phyloP scores from a whole-genome alignment of 2,329 filamentous ascomycete genomes.

The Lojkania enalia region DNA sequence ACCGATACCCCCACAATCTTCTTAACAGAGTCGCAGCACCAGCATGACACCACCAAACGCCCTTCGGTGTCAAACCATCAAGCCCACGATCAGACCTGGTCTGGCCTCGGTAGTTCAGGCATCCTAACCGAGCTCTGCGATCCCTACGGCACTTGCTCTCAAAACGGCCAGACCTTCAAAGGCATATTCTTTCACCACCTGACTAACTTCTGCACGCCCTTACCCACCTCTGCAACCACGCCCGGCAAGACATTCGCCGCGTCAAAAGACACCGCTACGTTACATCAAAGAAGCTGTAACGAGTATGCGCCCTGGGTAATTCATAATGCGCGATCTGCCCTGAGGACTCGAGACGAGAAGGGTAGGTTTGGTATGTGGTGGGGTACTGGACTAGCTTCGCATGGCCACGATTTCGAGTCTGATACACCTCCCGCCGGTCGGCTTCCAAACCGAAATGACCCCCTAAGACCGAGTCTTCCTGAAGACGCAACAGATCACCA shows the following conservation, averaged over 20 bases:
- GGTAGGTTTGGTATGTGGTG: conserved; percentile 90
- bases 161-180: conserved; percentile 89
- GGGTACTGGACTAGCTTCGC: conserved; percentile 50
- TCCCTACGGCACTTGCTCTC: conserved; percentile 70
- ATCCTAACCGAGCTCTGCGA: conserved; percentile 87
- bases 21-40: neutral
- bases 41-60: conserved; percentile 1
- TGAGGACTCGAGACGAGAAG: conserved; percentile 65
- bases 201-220: conserved; percentile 71
- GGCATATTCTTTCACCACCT: conserved; percentile 94
- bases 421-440: no score
- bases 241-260: conserved; percentile 51
- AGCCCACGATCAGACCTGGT: conserved; percentile 55
- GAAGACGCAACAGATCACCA: conserved; percentile 53
- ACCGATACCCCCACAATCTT: conserved; percentile 1
- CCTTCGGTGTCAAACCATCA: neutral
- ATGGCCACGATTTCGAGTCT: neutral
- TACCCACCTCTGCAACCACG: conserved; percentile 54
- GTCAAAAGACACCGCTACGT: conserved; percentile 19
- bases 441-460: no score
- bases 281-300: conserved; percentile 65
- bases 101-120: conserved; percentile 75
- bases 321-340: conserved; percentile 75
- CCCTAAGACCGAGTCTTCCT: conserved; percentile 41
- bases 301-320: conserved; percentile 74